Percentiles rank a stretch among this genome's conserved stretches.
Conservation (phyloP, 1,139 yeast species). For the Magnusiomyces suaveolens region DNA sequence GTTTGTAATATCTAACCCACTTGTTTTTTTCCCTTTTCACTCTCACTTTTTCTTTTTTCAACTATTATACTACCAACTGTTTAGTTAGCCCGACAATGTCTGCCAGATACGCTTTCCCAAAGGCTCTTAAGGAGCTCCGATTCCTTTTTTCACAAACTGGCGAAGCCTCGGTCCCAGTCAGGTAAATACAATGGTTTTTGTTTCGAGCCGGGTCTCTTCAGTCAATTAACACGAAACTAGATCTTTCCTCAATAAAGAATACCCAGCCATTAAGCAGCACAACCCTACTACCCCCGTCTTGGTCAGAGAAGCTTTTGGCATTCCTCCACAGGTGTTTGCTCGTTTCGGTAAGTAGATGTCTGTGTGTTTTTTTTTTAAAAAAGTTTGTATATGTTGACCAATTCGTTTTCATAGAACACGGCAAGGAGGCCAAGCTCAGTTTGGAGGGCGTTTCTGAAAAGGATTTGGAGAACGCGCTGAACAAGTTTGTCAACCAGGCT, state of each 20-base stretch:
- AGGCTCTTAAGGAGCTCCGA: conserved; percentile 63
- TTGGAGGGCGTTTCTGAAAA: conserved; percentile 25
- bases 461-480: conserved; percentile 10
- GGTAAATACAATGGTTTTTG: conserved; percentile 32
- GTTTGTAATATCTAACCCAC: neutral
- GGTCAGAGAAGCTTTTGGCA: conserved; percentile 66
- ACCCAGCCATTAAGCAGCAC: conserved; percentile 48
- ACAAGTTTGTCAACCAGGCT: neutral
- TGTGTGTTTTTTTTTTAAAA: no score
- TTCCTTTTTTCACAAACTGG: conserved; percentile 73
- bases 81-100: conserved; percentile 9
- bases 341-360: conserved; percentile 39
- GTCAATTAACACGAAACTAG: no score
- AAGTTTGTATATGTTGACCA: no score
- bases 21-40: neutral
- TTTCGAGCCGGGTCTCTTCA: no score
- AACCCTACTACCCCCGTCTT: conserved; percentile 58
- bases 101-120: conserved; percentile 49
- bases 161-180: conserved; percentile 54
- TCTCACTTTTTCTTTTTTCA: neutral
- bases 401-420: conserved; percentile 20
- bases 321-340: conserved; percentile 63
- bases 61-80: neutral
- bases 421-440: conserved; percentile 29
- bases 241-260: conserved; percentile 51